Evolutionary conservation across 1,139 yeast genomes (phyloP).

Genomic region (Yamadazyma mexicana): DNA sequence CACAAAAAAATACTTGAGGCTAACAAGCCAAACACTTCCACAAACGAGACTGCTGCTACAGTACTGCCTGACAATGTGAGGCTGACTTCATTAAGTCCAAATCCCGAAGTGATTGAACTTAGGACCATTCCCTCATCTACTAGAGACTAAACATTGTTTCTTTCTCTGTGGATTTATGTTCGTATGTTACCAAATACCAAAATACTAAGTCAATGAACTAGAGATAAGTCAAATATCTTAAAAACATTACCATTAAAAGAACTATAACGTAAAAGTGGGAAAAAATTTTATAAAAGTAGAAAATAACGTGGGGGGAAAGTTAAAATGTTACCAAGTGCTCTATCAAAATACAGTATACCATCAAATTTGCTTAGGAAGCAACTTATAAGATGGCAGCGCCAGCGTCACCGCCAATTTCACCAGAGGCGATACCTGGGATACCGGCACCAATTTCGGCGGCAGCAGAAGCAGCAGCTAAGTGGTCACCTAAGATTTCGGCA

Average conservation of each 20-base stretch:
- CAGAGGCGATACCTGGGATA: slow-evolving; percentile 9
- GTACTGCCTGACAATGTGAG: slow-evolving; percentile 2
- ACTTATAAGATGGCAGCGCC: slow-evolving; percentile 9
- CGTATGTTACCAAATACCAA: background rate
- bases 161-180: background rate
- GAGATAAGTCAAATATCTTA: background rate
- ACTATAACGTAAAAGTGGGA: slow-evolving; percentile 6
- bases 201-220: background rate
- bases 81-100: slow-evolving; percentile 9
- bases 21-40: background rate
- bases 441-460: slow-evolving; percentile 10
- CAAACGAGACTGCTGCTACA: background rate
- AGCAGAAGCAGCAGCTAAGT: slow-evolving; percentile 10
- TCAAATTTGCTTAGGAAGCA: background rate
- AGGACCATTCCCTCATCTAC: slow-evolving; percentile 9
- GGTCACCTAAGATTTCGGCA: slow-evolving; percentile 11
- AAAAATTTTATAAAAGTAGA: slow-evolving; percentile 4
- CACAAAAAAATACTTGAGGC: slow-evolving; percentile 11
- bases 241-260: background rate
- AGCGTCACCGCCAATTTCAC: slow-evolving; percentile 9
- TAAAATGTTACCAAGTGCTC: background rate
- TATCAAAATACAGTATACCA: slow-evolving; percentile 6
- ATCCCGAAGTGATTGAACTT: slow-evolving; percentile 13
- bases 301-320: slow-evolving; percentile 5
- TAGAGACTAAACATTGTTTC: background rate